Evolutionary conservation across 2,329 filamentous ascomycete species (phyloP).

Genomic region (Fusarium sp.): DNA sequence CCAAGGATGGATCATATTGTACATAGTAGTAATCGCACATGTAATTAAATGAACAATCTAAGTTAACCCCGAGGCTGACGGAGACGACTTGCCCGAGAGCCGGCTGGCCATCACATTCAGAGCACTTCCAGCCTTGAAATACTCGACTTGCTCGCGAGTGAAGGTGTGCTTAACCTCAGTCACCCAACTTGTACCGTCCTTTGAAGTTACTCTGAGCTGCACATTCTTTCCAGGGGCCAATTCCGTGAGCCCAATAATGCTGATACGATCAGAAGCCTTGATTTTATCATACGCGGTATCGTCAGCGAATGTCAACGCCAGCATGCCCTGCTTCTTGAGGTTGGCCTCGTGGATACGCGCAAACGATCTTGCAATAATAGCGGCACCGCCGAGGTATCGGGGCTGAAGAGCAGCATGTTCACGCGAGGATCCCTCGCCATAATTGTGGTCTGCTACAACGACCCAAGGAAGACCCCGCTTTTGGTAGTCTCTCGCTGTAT

Average conservation of each 20-base stretch:
- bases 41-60: not conserved
- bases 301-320: conserved; percentile 89
- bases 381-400: conserved; percentile 83
- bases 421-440: conserved; percentile 90
- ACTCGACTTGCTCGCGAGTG: conserved; percentile 24
- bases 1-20: no score
- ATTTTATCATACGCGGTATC: conserved; percentile 91
- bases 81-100: not conserved
- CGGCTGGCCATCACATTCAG: conserved; percentile 32
- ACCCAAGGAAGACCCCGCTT: conserved; percentile 69
- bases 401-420: conserved; percentile 94
- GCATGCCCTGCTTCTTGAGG: conserved; percentile 95
- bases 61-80: not conserved
- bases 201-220: not conserved
- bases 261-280: conserved; percentile 24
- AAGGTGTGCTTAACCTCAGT: conserved; percentile 24
- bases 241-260: conserved; percentile 10
- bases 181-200: conserved; percentile 1
- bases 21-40: no score
- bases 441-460: conserved; percentile 97
- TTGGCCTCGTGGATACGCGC: conserved; percentile 96
- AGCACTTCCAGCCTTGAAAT: conserved; percentile 30
- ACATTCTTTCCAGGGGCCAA: conserved; percentile 12
- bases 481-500: conserved; percentile 12
- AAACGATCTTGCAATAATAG: conserved; percentile 89